Base-by-base conservation (phyloP, 2,329 filamentous ascomycete species). In the Penicillium sp. region DNA sequence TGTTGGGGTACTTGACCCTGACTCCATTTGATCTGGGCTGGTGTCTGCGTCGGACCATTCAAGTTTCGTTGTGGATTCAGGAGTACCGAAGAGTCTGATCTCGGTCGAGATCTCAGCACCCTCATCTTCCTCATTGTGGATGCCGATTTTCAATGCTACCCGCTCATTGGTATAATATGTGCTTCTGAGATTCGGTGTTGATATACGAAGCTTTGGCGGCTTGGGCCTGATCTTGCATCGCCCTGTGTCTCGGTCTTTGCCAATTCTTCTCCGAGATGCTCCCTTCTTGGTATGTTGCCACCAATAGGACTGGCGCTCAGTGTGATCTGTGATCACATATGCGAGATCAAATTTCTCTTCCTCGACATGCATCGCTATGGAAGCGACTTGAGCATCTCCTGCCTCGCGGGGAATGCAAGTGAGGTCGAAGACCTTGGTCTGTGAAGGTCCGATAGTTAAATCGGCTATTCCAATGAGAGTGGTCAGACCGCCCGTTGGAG, bases 181-280 rank as follows among this genome's bases (percentile, higher is more conserved):
- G 10, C 84, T 80, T 50, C 81, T 77, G 7, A 87, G 72, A 33
- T 84, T 80, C 2, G 83, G 77, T 8, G 90, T 75, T 21, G 77
- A 81, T 39, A 99, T 84, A 61, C 90, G 86, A 76, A 99, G 85
- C 72, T 97, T 97, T 0, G 94, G 94, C 23, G 93, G 94, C 59
- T 95, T 89, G 1, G 94, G 93, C 47, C 91, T 80, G 20, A 99
- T 85, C 49, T 84, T 86, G 49, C 96, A 82, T 2, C 76, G 75
- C 27, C 82, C 76, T 1, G 78, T 76, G 49, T 82, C 76, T 32
- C 73, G 67, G 47, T 74, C 73, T 46, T 76, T 76, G 18, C 76
- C 73, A 20, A 79, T 65, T 36, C 67, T 66, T 59, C 72, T 75
- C 41, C 64, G 62, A 21, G 68, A 51, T 7, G 69, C 59, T 2